Evolutionary conservation across 306 rosid species (phyloP).

Genomic region (Begonia masoniana): DNA sequence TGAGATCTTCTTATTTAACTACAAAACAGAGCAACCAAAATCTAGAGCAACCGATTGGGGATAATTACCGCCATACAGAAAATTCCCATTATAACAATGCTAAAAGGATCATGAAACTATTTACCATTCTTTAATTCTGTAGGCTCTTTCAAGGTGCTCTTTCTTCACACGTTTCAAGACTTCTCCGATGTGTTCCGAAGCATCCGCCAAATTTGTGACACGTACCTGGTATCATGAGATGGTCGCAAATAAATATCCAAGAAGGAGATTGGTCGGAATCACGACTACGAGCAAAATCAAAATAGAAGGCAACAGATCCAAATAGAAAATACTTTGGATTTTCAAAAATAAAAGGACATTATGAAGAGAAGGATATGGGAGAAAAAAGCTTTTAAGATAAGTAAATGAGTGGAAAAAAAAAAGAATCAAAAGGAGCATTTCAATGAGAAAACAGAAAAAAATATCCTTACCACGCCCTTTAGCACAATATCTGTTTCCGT

Average conservation of each 20-base stretch:
- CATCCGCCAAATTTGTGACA: slow-evolving; percentile 87
- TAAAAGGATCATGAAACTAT: neutral
- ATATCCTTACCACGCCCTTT: slow-evolving; percentile 76
- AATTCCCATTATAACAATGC: neutral
- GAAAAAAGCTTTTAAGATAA: neutral
- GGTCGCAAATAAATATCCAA: slow-evolving; percentile 1
- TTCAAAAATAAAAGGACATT: neutral
- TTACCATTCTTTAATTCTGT: slow-evolving; percentile 67
- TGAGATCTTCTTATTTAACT: too few species aligned
- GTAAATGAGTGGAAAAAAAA: too few species aligned
- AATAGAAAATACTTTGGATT: neutral
- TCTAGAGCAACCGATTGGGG: too few species aligned
- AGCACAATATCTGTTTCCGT: slow-evolving; percentile 82
- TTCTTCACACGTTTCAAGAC: slow-evolving; percentile 90
- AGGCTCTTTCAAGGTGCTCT: slow-evolving; percentile 77
- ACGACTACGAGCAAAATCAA: neutral
- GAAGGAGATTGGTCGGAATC: neutral
- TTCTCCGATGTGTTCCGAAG: slow-evolving; percentile 89
- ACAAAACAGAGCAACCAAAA: too few species aligned
- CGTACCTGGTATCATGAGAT: slow-evolving; percentile 46
- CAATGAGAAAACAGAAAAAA: too few species aligned
- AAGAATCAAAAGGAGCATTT: too few species aligned
- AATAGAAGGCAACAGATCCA: neutral
- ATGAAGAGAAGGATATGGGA: neutral
- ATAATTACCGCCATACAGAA: too few species aligned